Evolutionary conservation across 345 rosid species (phyloP).

Genomic region (Aethionema arabicum): DNA sequence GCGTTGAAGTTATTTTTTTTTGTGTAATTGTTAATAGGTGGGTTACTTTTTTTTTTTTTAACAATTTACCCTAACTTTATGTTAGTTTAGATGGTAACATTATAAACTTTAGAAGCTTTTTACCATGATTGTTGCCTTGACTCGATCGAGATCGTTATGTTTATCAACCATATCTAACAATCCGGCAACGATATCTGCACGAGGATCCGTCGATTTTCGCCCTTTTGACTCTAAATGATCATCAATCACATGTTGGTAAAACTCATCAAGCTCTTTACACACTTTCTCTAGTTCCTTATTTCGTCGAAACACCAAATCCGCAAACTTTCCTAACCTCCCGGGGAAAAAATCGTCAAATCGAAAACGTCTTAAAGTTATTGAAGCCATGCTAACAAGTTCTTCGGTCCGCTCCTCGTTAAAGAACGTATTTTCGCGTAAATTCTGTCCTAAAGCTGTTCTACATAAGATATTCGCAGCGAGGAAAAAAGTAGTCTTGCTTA

Average conservation of each 20-base stretch:
- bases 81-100: no score
- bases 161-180: no score
- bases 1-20: no score
- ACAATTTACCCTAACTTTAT: no score
- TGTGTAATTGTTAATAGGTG: no score
- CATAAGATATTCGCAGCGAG: constrained; percentile 20
- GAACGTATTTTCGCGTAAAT: constrained; percentile 2
- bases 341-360: constrained; percentile 27
- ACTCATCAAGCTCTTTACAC: constrained; percentile 10
- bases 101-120: no score
- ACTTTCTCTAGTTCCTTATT: background rate
- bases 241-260: constrained; percentile 27
- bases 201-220: background rate
- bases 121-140: no score
- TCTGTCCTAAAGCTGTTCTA: constrained; percentile 26
- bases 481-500: constrained; percentile 13
- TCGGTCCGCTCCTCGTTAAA: background rate
- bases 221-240: constrained; percentile 28
- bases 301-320: constrained; percentile 21
- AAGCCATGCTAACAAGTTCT: constrained; percentile 10
- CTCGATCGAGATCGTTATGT: no score
- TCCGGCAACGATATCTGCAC: no score
- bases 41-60: no score
- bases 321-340: constrained; percentile 12
- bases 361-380: background rate